Conservation (phyloP, 83 land plant genomes). For the Diphasiastrum complanatum region DNA sequence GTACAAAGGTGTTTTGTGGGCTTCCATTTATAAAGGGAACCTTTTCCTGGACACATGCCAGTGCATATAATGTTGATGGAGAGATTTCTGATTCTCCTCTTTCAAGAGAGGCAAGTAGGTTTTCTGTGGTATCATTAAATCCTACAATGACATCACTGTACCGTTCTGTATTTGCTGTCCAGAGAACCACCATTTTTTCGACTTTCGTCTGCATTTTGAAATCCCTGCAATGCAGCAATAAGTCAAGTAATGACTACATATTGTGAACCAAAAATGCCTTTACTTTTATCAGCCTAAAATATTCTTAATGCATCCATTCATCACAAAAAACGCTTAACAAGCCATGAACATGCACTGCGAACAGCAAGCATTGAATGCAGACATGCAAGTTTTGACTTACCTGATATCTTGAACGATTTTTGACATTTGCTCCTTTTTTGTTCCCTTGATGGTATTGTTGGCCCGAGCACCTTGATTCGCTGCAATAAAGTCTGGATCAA, state of each 20-base stretch:
- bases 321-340: too few relatives aligned
- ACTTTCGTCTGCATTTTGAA: slow-evolving; percentile 71
- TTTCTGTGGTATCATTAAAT: slow-evolving; percentile 83
- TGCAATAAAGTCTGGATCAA: slow-evolving; percentile 88
- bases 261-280: too few relatives aligned
- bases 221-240: slow-evolving; percentile 33
- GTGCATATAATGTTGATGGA: slow-evolving; percentile 77
- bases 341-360: too few relatives aligned
- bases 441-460: slow-evolving; percentile 73
- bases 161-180: slow-evolving; percentile 93
- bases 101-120: slow-evolving; percentile 64
- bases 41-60: slow-evolving; percentile 76
- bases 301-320: neutral
- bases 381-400: too few relatives aligned
- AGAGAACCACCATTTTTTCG: slow-evolving; percentile 75
- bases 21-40: slow-evolving; percentile 95
- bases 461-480: slow-evolving; percentile 86
- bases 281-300: too few relatives aligned
- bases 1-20: slow-evolving; percentile 98
- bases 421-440: slow-evolving; percentile 80
- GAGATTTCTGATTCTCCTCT: slow-evolving; percentile 72
- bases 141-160: slow-evolving; percentile 85
- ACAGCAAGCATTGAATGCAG: too few relatives aligned
- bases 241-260: too few relatives aligned
- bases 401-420: slow-evolving; percentile 71